phyloP scores from a whole-genome alignment of 441 rosid species.

The Populus hybrid region DNA sequence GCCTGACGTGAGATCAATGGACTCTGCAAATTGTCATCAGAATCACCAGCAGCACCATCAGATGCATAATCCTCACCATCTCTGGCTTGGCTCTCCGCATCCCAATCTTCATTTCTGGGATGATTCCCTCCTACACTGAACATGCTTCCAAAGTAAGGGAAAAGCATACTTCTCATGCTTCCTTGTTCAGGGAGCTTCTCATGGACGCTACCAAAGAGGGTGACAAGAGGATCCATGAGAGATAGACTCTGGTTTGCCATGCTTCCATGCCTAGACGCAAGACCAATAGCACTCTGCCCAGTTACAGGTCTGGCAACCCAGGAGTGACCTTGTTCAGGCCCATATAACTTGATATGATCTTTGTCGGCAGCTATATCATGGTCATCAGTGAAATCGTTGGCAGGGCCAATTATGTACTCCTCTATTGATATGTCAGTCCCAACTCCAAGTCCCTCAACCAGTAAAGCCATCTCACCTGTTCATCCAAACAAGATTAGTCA shows the following conservation, averaged over 20 bases:
- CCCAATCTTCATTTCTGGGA: slow-evolving; percentile 67
- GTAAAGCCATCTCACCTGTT: slow-evolving; percentile 71
- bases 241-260: slow-evolving; percentile 41
- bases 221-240: slow-evolving; percentile 78
- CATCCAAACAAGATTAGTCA: slow-evolving; percentile 18
- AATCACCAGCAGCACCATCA: slow-evolving; percentile 61
- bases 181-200: slow-evolving; percentile 78
- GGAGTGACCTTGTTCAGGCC: slow-evolving; percentile 55
- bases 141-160: slow-evolving; percentile 89
- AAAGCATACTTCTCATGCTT: slow-evolving; percentile 79
- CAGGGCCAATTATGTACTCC: slow-evolving; percentile 58
- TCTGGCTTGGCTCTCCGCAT: slow-evolving; percentile 61
- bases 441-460: slow-evolving; percentile 68
- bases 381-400: slow-evolving; percentile 23
- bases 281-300: slow-evolving; percentile 48
- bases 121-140: slow-evolving; percentile 79
- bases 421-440: slow-evolving; percentile 56
- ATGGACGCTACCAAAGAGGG: slow-evolving; percentile 75
- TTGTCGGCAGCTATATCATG: slow-evolving; percentile 33
- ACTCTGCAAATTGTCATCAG: slow-evolving; percentile 69
- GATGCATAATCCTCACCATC: slow-evolving; percentile 71
- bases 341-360: slow-evolving; percentile 57
- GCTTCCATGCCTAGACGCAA: slow-evolving; percentile 70
- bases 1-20: slow-evolving; percentile 85
- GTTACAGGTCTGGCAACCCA: slow-evolving; percentile 71